Conservation (phyloP, 2,329 filamentous ascomycete genomes). For the Didymella pomorum region DNA sequence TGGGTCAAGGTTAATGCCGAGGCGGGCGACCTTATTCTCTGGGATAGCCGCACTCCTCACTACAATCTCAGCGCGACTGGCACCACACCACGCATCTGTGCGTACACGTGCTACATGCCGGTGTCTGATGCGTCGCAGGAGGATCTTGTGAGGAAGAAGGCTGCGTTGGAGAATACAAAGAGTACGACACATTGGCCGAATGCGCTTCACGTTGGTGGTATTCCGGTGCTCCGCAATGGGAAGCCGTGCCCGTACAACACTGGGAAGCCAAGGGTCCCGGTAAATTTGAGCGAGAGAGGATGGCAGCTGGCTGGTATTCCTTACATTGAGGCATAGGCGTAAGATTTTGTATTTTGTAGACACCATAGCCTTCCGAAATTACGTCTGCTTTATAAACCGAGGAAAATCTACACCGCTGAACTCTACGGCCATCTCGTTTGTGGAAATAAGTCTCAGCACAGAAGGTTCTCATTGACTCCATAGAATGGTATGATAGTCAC, state of each 20-base stretch:
- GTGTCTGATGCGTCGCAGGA: conserved; percentile 1
- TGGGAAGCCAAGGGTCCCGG: not conserved
- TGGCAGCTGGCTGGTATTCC: not conserved
- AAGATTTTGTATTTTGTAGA: not conserved
- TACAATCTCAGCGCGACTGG: not conserved
- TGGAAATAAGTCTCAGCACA: no score
- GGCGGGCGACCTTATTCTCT: not conserved
- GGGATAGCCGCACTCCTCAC: not conserved
- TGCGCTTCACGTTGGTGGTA: conserved; percentile 4
- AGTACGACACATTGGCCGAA: conserved; percentile 7
- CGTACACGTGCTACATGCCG: not conserved
- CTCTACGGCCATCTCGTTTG: no score
- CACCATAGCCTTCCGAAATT: not conserved
- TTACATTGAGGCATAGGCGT: not conserved
- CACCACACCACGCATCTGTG: not conserved
- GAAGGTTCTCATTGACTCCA: no score
- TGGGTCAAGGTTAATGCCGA: not conserved
- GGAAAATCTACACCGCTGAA: no score
- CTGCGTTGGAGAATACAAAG: not conserved
- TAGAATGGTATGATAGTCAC: no score
- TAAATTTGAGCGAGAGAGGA: not conserved
- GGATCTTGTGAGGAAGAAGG: conserved; percentile 5
- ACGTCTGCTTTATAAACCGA: not conserved
- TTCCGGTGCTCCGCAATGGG: not conserved
- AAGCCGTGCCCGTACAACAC: not conserved